Evolutionary conservation across 1,139 yeast genomes (phyloP), one percentile per base, ranked within the genome.

Genomic region (Taiozyma sp.): DNA sequence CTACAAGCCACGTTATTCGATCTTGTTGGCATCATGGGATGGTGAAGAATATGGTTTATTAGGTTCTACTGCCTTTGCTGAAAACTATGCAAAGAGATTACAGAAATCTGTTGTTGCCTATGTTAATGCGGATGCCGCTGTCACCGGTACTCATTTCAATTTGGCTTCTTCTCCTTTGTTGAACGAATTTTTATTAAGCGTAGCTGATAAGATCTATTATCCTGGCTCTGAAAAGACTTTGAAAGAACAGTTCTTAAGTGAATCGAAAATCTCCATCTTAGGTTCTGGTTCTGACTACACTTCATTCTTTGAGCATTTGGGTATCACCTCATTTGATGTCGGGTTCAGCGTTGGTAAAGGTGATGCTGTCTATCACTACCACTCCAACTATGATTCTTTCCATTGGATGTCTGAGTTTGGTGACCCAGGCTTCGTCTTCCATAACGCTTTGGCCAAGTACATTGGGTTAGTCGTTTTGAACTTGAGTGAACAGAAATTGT

Each of bases 201-300:
- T 69, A 8, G 72, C 81, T 19, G 66, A 66, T 44, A 59, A 68
- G 45, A 70, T 81, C 2, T 60, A 66, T 0, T 73, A 85, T 64
- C 93, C 88, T 28, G 71, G 64, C 26, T 55, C 60, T 11, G 56
- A 60, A 19, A 53, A 57, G 7, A 65, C 84, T 0, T 70, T 88
- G 46, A 78, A 75, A 56, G 87, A 85, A 11, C 86, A 85, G 61
- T 85, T 81, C 69, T 67, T 72, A 34, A 60, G 66, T 13, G 69
- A 65, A 10, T 22, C 40, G 56, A 35, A 62, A 6, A 72, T 81
- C 49, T 60, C 64, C 0, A 70, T 75, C 28, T 66, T 83, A 44
- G 89, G 89, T 3, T 79, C 85, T 19, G 88, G 89, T 2, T 78
- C 85, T 13, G 89, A 84, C 61, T 84, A 73, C 64, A 82, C 88